Base-by-base conservation (phyloP, 2,329 filamentous ascomycete species). In the Ophiocordyceps unilateralis region DNA sequence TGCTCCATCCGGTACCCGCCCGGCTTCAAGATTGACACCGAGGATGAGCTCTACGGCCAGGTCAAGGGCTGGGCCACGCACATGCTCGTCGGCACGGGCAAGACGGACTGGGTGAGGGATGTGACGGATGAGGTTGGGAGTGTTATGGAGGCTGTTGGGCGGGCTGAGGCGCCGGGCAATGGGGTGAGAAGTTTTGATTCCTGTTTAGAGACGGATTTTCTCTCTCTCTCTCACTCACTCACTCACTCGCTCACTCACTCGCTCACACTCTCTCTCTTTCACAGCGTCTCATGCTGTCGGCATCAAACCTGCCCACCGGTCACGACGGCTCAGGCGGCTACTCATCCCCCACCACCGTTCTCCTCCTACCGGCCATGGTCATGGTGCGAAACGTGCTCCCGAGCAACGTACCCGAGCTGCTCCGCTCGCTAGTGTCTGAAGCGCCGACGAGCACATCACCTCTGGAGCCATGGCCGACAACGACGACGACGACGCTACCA, bases 81-180 rank as follows among this genome's bases (percentile, higher is more conserved):
- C 62, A 58, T 94, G 47, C 67, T 98, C 26, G 86, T 96, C 15
- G 91, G 86, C 21, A 98, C 91, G n/a, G 85, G 87, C 47, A 94
- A 95, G 73, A 74, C 80, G 22, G 91, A 98, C 62, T 98, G 91
- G 91, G 82, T 89, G 55, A 67, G 84, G 46, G 82, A 93, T 64
- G 84, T 94, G 39, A 77, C 75, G 44, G 83, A 96, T 56, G 91
- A 96, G 67, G 80, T 83, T 61, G 83, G 82, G 6, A 86, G 81
- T 56, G 72, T 89, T 26, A 89, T 89, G 83, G 69, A 86, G 64
- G 83, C 82, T 2, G 72, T 88, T 51, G 72, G 63, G 14, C 65
- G 66, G 43, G 68, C 69, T 1, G 64, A 68, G 11, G 70, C 69
- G 56, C 80, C 80, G 1, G 69, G 60, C 22, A 84, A 83, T 48